Base-by-base conservation (phyloP, 345 rosid species). In the Lepidium didymum region DNA sequence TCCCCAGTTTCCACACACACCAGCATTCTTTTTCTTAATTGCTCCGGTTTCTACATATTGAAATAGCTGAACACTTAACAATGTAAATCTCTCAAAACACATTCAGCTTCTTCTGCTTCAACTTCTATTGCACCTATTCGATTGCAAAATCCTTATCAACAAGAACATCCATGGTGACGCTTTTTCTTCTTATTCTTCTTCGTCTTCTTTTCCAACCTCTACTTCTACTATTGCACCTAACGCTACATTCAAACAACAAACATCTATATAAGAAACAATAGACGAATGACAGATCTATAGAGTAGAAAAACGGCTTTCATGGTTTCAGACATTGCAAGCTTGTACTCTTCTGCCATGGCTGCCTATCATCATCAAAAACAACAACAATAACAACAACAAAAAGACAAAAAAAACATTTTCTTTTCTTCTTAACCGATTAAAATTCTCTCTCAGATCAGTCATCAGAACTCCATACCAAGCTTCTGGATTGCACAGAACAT, bases 391-490 rank as follows among this genome's bases (percentile, higher is more conserved):
- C 0, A 54, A 14, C 38, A 55, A 55, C 27, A 55, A 31, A 3
- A 37, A 38, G 31, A 27, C 31, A 27, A 78, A 66, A 68, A 71
- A 42, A 36, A 10, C 41, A 37, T 73, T 47, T 56, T 15, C 53
- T 66, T 31, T 8, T 68, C 67, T 33, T 34, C 54, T 70, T 38
- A 14, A 49, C 59, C 45, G 70, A 64, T 51, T 51, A 12, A 45
- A 34, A 80, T 21, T 42, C 13, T 55, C 43, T 23, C 57, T 25
- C 56, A 14, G 40, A 59, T 50, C 38, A 10, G 43, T 89, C 83
- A 89, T 7, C 91, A 89, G 73, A 87, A 89, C 62, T 91, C 96
- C 67, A 74, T 87, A 5, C 89, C 81, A 1, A 89, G 93, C 87
- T 85, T 87, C 81, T 87, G 96, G 52, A 89, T 87, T 0, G 91